Conservation (phyloP, 2,329 filamentous ascomycete genomes). For the Coleophoma eucalyptorum region DNA sequence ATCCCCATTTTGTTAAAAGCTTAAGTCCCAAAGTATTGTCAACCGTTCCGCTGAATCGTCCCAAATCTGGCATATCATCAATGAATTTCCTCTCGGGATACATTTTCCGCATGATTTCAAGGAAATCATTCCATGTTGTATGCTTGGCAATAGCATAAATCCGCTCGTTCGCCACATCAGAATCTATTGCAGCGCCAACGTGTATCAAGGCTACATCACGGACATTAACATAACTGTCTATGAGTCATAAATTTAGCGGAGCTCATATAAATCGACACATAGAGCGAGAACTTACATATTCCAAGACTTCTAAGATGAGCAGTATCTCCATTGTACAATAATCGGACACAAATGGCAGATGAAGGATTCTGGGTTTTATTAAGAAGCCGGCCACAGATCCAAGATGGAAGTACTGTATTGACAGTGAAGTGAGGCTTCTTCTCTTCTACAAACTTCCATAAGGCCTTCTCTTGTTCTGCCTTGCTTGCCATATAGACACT, state of each 20-base stretch:
- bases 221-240: constrained; percentile 18
- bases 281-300: too few relatives aligned
- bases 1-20: constrained; percentile 14
- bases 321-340: too few relatives aligned
- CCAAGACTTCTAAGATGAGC: too few relatives aligned
- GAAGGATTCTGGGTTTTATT: too few relatives aligned
- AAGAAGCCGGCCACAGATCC: too few relatives aligned
- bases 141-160: constrained; percentile 17
- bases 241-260: not conserved
- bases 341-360: too few relatives aligned
- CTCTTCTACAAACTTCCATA: too few relatives aligned
- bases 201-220: constrained; percentile 24
- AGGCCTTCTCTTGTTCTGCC: too few relatives aligned
- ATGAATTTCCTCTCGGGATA: constrained; percentile 16
- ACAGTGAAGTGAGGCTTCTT: too few relatives aligned
- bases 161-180: constrained; percentile 16
- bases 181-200: constrained; percentile 21
- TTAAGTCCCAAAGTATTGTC: constrained; percentile 8
- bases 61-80: constrained; percentile 9
- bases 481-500: too few relatives aligned
- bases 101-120: constrained; percentile 17
- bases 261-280: not conserved
- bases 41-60: constrained; percentile 5
- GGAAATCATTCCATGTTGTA: constrained; percentile 19
- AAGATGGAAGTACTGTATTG: too few relatives aligned